Evolutionary conservation across 2,329 filamentous ascomycete genomes (phyloP).

Genomic region (Alternaria solani): DNA sequence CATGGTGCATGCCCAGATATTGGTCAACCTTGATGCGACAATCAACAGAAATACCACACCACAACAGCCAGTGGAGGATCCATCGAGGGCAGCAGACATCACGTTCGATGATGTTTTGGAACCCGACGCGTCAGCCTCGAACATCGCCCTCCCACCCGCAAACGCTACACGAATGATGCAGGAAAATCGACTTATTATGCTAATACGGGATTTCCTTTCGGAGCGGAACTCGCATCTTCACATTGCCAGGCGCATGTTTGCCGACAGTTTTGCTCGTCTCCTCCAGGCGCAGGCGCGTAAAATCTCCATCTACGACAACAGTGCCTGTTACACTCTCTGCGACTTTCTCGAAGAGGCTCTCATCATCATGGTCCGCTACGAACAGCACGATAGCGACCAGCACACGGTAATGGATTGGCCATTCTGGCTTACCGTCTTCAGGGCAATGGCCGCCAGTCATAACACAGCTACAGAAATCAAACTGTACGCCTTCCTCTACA

Average conservation of each 20-base stretch:
- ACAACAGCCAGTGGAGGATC: conserved; percentile 42
- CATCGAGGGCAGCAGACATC: conserved; percentile 56
- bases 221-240: conserved; percentile 63
- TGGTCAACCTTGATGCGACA: conserved; percentile 81
- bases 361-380: conserved; percentile 70
- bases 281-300: conserved; percentile 77
- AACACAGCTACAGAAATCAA: conserved; percentile 92
- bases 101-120: conserved; percentile 72
- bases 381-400: conserved; percentile 52
- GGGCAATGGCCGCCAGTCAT: conserved; percentile 79
- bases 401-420: conserved; percentile 73
- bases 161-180: conserved; percentile 83
- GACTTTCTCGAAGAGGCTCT: conserved; percentile 88
- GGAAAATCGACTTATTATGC: conserved; percentile 84
- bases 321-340: conserved; percentile 86
- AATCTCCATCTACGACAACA: conserved; percentile 82
- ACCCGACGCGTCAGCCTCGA: conserved; percentile 72
- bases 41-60: conserved; percentile 74
- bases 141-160: conserved; percentile 68
- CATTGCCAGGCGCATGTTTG: conserved; percentile 73
- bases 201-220: conserved; percentile 81
- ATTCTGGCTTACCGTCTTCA: conserved; percentile 86
- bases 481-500: conserved; percentile 81
- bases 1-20: conserved; percentile 81
- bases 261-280: conserved; percentile 75